Percentiles rank a stretch among this genome's conserved stretches.
Evolutionary conservation across 495 filamentous ascomycete species (phyloP).

Genomic region (Neurospora sp.): DNA sequence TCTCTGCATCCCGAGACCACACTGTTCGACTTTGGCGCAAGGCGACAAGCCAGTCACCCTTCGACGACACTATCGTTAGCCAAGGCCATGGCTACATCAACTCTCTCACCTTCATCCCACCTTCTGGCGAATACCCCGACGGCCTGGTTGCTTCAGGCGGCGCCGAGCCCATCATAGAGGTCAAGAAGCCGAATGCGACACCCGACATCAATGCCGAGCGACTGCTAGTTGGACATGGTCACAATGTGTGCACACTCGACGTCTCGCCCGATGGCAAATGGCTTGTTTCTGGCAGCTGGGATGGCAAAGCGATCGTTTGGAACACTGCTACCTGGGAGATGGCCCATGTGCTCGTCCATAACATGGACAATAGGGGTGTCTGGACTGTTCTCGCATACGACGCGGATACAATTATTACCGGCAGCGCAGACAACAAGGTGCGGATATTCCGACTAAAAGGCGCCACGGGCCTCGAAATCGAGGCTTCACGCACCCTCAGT

Average conservation of each 20-base stretch:
- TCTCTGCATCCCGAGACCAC: slow-evolving; percentile 84
- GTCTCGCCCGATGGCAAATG: slow-evolving; percentile 56
- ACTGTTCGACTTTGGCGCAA: slow-evolving; percentile 81
- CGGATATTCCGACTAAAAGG: slow-evolving; percentile 64
- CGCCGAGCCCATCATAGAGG: slow-evolving; percentile 87
- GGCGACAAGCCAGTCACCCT: slow-evolving; percentile 52
- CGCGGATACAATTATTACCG: slow-evolving; percentile 71
- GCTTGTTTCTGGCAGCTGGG: slow-evolving; percentile 93
- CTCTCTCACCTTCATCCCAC: slow-evolving; percentile 63
- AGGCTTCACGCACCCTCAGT: slow-evolving; percentile 62
- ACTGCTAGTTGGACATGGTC: slow-evolving; percentile 72
- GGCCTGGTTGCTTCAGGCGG: slow-evolving; percentile 82
- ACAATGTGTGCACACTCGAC: slow-evolving; percentile 83
- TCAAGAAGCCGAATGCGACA: slow-evolving; percentile 52
- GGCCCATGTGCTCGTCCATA: slow-evolving; percentile 48
- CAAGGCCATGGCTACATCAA: slow-evolving; percentile 79
- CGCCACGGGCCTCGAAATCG: slow-evolving; percentile 57
- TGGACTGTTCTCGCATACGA: slow-evolving; percentile 88
- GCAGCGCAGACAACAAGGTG: slow-evolving; percentile 83
- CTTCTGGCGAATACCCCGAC: slow-evolving; percentile 59
- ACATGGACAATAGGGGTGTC: slow-evolving; percentile 63
- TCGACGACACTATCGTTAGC: slow-evolving; percentile 63
- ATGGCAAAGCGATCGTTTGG: slow-evolving; percentile 76
- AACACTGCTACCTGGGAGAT: slow-evolving; percentile 64
- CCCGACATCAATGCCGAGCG: slow-evolving; percentile 70